A percentile compares a stretch with the other conserved stretches of the same genome.
These are phyloP conservation scores for Podospora bellae-mahoneyi DNA, from an alignment of 495 filamentous ascomycete species.

Conservation along the genomic window DNA sequence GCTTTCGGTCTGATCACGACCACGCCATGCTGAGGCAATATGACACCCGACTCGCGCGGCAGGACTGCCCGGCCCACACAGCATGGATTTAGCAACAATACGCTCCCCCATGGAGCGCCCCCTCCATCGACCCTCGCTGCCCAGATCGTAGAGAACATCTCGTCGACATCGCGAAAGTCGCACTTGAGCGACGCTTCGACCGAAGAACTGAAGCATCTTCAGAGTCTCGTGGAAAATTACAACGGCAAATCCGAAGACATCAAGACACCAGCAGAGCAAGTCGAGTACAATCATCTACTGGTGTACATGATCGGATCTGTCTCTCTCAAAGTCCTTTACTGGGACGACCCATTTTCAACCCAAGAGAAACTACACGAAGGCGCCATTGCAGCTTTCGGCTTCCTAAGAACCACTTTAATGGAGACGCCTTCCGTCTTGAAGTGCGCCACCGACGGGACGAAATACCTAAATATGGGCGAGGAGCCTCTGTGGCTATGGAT, in stretches of 20 bases:
- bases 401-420: constrained; percentile 64
- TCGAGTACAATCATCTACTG: constrained; percentile 74
- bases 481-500: constrained; percentile 81
- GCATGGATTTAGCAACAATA: constrained; percentile 9
- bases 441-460: constrained; percentile 37
- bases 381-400: constrained; percentile 63
- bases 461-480: constrained; percentile 45
- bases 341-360: constrained; percentile 59
- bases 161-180: constrained; percentile 38
- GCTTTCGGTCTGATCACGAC: constrained; percentile 2
- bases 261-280: constrained; percentile 56
- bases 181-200: constrained; percentile 41
- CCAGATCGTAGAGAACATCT: constrained; percentile 58
- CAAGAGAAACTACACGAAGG: constrained; percentile 52
- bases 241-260: constrained; percentile 41
- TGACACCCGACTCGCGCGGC: constrained; percentile 24
- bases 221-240: constrained; percentile 39
- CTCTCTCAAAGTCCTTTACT: constrained; percentile 62
- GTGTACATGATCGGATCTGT: constrained; percentile 80
- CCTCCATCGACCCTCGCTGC: constrained; percentile 69
- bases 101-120: constrained; percentile 25
- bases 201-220: constrained; percentile 45
- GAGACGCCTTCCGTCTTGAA: constrained; percentile 72
- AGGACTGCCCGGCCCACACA: constrained; percentile 20
- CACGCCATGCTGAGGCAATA: constrained; percentile 23